These are phyloP conservation scores for Suhomyces bribrorum DNA, from an alignment of 1,139 yeast species.

Conservation along the genomic window DNA sequence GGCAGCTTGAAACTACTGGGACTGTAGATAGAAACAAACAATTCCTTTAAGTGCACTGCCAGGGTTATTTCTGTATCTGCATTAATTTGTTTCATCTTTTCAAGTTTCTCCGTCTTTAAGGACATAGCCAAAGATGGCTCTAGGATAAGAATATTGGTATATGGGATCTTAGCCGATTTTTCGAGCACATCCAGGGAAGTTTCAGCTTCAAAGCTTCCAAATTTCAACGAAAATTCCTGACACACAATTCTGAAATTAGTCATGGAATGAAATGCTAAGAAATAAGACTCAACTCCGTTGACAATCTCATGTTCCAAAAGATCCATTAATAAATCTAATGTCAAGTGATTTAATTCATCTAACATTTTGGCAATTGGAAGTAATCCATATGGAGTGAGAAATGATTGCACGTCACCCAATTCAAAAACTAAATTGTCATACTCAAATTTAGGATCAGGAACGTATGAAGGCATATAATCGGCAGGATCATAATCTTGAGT, in stretches of 20 bases:
- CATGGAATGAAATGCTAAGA: slow-evolving; percentile 38
- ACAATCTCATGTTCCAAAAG: slow-evolving; percentile 63
- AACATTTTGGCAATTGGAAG: slow-evolving; percentile 30
- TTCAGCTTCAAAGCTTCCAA: slow-evolving; percentile 37
- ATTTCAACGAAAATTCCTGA: slow-evolving; percentile 47
- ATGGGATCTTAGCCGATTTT: slow-evolving; percentile 22
- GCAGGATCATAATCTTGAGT: slow-evolving; percentile 34
- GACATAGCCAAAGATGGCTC: slow-evolving; percentile 45
- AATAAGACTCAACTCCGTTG: slow-evolving; percentile 36
- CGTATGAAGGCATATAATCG: slow-evolving; percentile 46
- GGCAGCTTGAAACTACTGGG: slow-evolving; percentile 29
- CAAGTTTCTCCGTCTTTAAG: slow-evolving; percentile 10
- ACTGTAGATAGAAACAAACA: slow-evolving; percentile 23
- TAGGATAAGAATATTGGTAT: slow-evolving; percentile 26
- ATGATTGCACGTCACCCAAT: slow-evolving; percentile 45
- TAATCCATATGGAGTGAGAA: slow-evolving; percentile 40
- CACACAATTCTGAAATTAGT: slow-evolving; percentile 53
- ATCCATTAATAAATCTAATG: slow-evolving; percentile 58
- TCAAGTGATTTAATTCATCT: slow-evolving; percentile 36
- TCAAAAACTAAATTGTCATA: slow-evolving; percentile 58
- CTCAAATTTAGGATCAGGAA: slow-evolving; percentile 46
- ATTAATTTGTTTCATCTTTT: slow-evolving; percentile 4
- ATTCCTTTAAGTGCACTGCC: slow-evolving; percentile 39
- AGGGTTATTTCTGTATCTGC: slow-evolving; percentile 16
- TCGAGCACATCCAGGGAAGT: slow-evolving; percentile 20